phyloP scores from a whole-genome alignment of 139 green algal species.

The Helicosporidium sp. region DNA sequence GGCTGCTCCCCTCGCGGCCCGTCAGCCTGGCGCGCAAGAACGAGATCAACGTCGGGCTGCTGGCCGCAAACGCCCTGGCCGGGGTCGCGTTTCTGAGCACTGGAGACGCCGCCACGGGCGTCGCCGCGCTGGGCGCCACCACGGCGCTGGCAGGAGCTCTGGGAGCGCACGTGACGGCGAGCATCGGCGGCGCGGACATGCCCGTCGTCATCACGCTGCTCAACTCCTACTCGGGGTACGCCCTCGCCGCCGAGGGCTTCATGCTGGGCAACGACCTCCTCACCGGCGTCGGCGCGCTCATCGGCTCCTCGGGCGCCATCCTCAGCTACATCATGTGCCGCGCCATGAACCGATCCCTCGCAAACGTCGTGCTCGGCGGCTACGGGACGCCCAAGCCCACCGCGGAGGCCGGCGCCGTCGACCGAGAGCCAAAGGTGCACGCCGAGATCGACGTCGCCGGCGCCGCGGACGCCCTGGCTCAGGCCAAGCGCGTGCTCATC shows the following conservation, averaged over 20 bases:
- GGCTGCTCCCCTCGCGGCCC: conserved; percentile 35
- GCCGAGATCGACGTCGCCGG: conserved; percentile 23
- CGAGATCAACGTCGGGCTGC: conserved; percentile 38
- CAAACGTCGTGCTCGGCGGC: conserved; percentile 71
- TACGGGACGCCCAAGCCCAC: conserved; percentile 26
- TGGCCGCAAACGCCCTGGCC: conserved; percentile 24
- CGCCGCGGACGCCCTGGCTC: conserved; percentile 22
- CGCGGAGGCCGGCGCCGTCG: neutral
- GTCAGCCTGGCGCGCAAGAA: conserved; percentile 63
- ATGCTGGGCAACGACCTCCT: conserved; percentile 69
- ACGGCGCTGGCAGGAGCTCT: conserved; percentile 41
- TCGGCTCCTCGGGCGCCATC: conserved; percentile 68
- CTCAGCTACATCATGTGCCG: conserved; percentile 82
- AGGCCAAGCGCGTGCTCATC: conserved; percentile 49
- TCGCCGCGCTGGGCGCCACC: conserved; percentile 31
- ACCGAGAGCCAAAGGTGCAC: neutral
- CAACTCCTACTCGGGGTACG: conserved; percentile 68
- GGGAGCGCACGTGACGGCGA: conserved; percentile 63
- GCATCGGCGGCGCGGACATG: conserved; percentile 71
- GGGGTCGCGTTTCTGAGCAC: conserved; percentile 31
- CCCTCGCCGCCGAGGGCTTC: conserved; percentile 73
- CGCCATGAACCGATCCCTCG: conserved; percentile 70
- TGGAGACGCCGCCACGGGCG: conserved; percentile 18
- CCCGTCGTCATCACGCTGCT: conserved; percentile 82
- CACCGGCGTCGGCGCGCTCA: conserved; percentile 61